A percentile compares a stretch with the other conserved stretches of the same genome.
Evolutionary conservation across 208 protist genomes (phyloP).

Genomic region (Leishmania braziliensis): DNA sequence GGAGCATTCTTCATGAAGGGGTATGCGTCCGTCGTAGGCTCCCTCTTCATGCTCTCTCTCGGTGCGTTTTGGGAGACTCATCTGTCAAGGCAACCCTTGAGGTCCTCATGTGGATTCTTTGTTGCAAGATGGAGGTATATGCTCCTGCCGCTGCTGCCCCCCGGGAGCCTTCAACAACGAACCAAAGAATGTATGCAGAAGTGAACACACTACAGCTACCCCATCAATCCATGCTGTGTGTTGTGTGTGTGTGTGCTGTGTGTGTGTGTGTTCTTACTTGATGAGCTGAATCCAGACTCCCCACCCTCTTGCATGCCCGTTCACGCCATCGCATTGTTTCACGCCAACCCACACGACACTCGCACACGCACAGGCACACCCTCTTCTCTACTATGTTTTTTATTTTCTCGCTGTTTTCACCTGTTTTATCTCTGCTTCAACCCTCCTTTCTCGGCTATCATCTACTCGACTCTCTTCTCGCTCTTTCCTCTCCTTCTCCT

Average conservation of each 20-base stretch:
- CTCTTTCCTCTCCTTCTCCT: neutral
- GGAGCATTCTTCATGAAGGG: neutral
- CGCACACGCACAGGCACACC: neutral
- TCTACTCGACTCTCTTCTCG: neutral
- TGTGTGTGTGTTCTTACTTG: neutral
- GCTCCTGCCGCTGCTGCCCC: neutral
- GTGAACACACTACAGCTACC: neutral
- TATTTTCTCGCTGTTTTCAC: slow-evolving; percentile 13
- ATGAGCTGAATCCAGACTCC: neutral
- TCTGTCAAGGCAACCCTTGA: neutral
- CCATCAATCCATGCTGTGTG: neutral
- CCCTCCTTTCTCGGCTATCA: neutral
- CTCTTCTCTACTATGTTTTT: neutral
- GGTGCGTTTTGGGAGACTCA: neutral
- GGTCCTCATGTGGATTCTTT: neutral
- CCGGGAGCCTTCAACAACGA: neutral
- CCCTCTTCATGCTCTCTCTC: neutral
- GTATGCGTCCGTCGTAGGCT: neutral
- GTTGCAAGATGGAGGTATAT: neutral
- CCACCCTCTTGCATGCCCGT: neutral
- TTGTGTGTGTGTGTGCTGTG: neutral
- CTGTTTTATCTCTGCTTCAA: neutral
- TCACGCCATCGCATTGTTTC: neutral
- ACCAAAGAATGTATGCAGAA: neutral
- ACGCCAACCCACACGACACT: neutral